phyloP scores from a whole-genome alignment of 2,329 filamentous ascomycete genomes.

The Pseudocercospora crystallina region DNA sequence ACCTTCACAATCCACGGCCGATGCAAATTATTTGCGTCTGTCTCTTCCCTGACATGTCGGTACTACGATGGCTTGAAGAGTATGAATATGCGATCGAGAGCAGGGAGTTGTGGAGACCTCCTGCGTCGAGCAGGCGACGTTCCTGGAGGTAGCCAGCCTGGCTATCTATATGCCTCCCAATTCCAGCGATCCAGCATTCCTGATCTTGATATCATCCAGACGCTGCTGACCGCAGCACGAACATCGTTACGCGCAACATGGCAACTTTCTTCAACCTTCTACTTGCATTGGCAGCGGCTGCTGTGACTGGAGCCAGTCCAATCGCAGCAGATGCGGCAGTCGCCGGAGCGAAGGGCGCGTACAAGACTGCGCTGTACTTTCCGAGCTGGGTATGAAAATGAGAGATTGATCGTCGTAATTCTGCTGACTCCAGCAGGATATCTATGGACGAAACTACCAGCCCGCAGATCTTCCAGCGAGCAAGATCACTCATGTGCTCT shows the following conservation, averaged over 20 bases:
- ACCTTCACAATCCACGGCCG: slow-evolving; percentile 14
- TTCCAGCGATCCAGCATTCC: too few species aligned
- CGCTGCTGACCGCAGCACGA: too few species aligned
- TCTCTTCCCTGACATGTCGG: background rate
- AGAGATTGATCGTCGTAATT: too few species aligned
- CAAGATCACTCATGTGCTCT: slow-evolving; percentile 86
- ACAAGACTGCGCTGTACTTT: slow-evolving; percentile 24
- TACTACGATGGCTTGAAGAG: slow-evolving; percentile 11
- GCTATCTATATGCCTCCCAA: background rate
- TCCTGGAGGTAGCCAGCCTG: background rate
- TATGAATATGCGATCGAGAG: slow-evolving; percentile 12
- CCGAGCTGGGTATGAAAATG: slow-evolving; percentile 22
- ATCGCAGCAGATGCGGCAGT: too few species aligned
- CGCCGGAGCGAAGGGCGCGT: background rate
- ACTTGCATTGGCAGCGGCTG: too few species aligned
- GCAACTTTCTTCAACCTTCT: too few species aligned
- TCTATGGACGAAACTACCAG: slow-evolving; percentile 62
- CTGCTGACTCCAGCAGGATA: slow-evolving; percentile 14
- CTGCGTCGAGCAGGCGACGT: slow-evolving; percentile 1
- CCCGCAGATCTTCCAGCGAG: slow-evolving; percentile 79
- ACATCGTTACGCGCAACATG: too few species aligned
- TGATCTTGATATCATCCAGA: too few species aligned
- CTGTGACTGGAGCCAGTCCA: too few species aligned
- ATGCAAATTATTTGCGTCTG: slow-evolving; percentile 16
- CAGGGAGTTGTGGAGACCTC: slow-evolving; percentile 7